Evolutionary conservation across 2,329 filamentous ascomycete genomes (phyloP), one percentile per base, ranked within the genome.

Genomic region (Tolypocladium ovalisporum): DNA sequence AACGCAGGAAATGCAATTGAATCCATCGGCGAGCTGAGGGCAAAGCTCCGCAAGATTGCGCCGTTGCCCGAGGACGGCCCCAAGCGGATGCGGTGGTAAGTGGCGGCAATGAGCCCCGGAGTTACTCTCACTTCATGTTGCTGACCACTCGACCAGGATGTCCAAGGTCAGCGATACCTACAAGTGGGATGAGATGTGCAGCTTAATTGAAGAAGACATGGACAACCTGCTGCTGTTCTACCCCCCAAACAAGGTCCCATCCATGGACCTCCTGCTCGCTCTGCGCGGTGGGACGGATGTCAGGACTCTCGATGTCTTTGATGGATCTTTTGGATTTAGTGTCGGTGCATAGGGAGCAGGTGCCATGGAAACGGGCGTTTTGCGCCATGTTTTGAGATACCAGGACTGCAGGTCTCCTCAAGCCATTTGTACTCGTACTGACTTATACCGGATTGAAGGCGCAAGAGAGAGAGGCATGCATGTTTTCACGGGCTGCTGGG

Each of bases 41-140:
- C 82, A 68, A 93, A 88, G 76, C 73, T 99, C 67, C 81, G 94
- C 59, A 84, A 85, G 68, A 72, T 92, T 35, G 92, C 89, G 4
- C 90, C 93, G 0, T 77, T 77, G 10, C 71, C 77, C 2, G 85
- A 87, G 55, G 88, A 95, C 58, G 88, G 91, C 0, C 85, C 88
- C 1, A 95, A 91, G 76, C 79, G 93, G 59, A 97, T 97, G 93
- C 81, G 86, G 62, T 97, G 92, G 89, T 90, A 68, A 60, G 82
- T 73, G 42, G 47, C 34, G 34, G 49, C 32, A 37, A 60, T 42
- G 51, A 1, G 22, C 22, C 34, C 15, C 15, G 10, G 12, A 12
- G 49, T 15, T 19, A 34, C 32, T 34, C 5, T 58, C 54, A 55
- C 42, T 5, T 13, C 17, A 9, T 47, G 19, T 4, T 51, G 24